Percentiles rank a stretch among this genome's conserved stretches.
phyloP scores from a whole-genome alignment of 805 yeast species.

The Cyberlindnera mycetangii region DNA sequence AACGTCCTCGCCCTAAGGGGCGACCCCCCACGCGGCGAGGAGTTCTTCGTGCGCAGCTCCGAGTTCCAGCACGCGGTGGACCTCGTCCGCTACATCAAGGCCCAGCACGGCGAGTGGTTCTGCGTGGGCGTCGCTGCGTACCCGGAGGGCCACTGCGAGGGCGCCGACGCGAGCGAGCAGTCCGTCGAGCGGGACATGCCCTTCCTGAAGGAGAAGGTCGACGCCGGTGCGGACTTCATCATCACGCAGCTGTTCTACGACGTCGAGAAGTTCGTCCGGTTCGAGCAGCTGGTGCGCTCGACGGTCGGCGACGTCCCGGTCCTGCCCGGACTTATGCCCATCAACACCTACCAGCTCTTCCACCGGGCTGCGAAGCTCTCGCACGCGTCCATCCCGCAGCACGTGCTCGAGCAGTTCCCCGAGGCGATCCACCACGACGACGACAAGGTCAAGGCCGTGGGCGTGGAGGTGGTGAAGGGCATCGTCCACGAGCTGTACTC shows the following conservation, averaged over 20 bases:
- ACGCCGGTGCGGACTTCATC: constrained; percentile 94
- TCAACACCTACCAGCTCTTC: constrained; percentile 78
- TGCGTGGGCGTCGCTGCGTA: constrained; percentile 96
- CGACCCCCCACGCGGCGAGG: constrained; percentile 84
- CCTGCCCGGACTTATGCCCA: constrained; percentile 90
- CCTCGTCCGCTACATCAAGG: constrained; percentile 76
- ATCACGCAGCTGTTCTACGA: constrained; percentile 92
- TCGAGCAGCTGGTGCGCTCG: constrained; percentile 51
- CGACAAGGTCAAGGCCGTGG: constrained; percentile 74
- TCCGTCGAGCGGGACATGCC: constrained; percentile 70
- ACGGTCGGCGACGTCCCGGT: constrained; percentile 50
- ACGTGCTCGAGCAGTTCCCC: constrained; percentile 52
- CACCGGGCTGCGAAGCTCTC: constrained; percentile 85
- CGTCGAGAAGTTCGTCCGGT: constrained; percentile 67
- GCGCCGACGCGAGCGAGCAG: constrained; percentile 65
- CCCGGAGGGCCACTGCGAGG: constrained; percentile 96
- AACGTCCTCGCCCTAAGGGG: constrained; percentile 94
- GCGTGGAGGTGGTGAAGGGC: constrained; percentile 69
- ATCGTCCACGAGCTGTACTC: constrained; percentile 56
- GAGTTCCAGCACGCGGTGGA: constrained; percentile 77
- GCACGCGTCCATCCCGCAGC: constrained; percentile 75
- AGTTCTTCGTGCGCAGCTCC: constrained; percentile 46
- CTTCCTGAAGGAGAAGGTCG: constrained; percentile 74
- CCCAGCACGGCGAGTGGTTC: constrained; percentile 81
- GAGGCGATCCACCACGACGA: constrained; percentile 61